Evolutionary conservation across 352 stramenopile species (phyloP).

Genomic region (Phytopythium mirpurense): DNA sequence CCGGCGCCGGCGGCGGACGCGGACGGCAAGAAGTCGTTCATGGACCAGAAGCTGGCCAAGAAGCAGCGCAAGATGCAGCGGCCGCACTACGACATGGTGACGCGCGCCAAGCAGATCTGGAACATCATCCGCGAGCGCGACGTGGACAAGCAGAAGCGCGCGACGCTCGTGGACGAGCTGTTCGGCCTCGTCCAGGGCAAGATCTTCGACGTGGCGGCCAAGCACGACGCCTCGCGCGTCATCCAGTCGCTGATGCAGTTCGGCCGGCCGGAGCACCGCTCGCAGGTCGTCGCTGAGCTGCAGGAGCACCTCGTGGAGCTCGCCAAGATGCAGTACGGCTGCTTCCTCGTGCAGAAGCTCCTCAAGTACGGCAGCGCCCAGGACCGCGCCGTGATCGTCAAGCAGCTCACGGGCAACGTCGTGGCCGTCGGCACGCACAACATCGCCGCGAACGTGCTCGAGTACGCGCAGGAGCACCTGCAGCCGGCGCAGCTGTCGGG

Average conservation of each 20-base stretch:
- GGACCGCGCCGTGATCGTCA: slow-evolving; percentile 74
- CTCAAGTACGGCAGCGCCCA: slow-evolving; percentile 92
- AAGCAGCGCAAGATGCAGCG: slow-evolving; percentile 94
- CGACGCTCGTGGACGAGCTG: slow-evolving; percentile 87
- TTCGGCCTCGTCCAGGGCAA: slow-evolving; percentile 91
- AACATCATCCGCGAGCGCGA: slow-evolving; percentile 91
- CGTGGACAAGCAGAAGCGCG: slow-evolving; percentile 77
- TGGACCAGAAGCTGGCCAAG: slow-evolving; percentile 88
- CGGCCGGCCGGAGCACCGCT: slow-evolving; percentile 84
- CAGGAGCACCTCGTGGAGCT: slow-evolving; percentile 91
- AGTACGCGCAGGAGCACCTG: slow-evolving; percentile 86
- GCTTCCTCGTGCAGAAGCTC: slow-evolving; percentile 96
- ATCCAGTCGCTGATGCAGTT: slow-evolving; percentile 95
- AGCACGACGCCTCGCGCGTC: slow-evolving; percentile 94
- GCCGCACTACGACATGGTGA: slow-evolving; percentile 91
- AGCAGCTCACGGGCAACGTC: slow-evolving; percentile 92
- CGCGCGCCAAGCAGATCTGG: slow-evolving; percentile 93
- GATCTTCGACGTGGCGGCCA: slow-evolving; percentile 92
- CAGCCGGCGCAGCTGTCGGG: slow-evolving; percentile 83
- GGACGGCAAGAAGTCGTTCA: slow-evolving; percentile 76
- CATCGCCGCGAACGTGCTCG: slow-evolving; percentile 90
- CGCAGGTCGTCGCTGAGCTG: slow-evolving; percentile 88
- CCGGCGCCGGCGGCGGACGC: slow-evolving; percentile 34
- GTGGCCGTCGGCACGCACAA: slow-evolving; percentile 93
- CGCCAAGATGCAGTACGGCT: slow-evolving; percentile 95